Evolutionary conservation across 2,329 filamentous ascomycete genomes (phyloP).

Genomic region (Aquanectria penicillioides): DNA sequence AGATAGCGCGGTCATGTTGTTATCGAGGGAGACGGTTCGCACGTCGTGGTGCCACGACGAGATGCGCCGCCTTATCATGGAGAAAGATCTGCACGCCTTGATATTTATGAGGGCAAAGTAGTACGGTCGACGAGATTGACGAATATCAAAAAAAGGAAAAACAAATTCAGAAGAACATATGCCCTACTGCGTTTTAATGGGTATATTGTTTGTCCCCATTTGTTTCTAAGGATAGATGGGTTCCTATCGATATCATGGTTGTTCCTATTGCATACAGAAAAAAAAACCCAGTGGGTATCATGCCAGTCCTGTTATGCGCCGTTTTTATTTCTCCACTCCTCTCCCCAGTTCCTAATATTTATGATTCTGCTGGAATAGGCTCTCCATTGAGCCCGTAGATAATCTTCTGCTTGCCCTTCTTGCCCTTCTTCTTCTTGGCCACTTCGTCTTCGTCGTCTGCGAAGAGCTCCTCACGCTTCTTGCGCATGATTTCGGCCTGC

Average conservation of each 20-base stretch:
- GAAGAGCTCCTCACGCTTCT: conserved; percentile 61
- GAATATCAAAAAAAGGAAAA: conserved; percentile 25
- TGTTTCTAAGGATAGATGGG: conserved; percentile 11
- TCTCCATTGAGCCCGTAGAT: conserved; percentile 51
- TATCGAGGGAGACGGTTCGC: conserved; percentile 22
- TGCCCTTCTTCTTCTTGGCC: conserved; percentile 47
- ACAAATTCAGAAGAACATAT: conserved; percentile 9
- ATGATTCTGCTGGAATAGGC: conserved; percentile 43
- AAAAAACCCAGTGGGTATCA: conserved; percentile 42
- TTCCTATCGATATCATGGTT: conserved; percentile 22
- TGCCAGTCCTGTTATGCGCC: conserved; percentile 35
- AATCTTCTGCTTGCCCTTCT: conserved; percentile 47
- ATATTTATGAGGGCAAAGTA: conserved; percentile 30
- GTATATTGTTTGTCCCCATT: conserved; percentile 5
- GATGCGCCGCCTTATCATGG: conserved; percentile 29
- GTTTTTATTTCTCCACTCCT: conserved; percentile 13
- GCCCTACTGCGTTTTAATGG: conserved; percentile 3
- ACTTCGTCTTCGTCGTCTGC: conserved; percentile 50
- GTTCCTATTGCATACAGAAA: conserved; percentile 12
- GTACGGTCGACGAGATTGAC: conserved; percentile 41
- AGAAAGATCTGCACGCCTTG: conserved; percentile 28
- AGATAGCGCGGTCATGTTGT: conserved; percentile 31
- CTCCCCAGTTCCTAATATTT: neutral
- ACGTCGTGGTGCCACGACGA: conserved; percentile 28
- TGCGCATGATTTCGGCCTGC: conserved; percentile 57